Conservation (phyloP, 179 eudicot genomes). For the Beta lomatogona region DNA sequence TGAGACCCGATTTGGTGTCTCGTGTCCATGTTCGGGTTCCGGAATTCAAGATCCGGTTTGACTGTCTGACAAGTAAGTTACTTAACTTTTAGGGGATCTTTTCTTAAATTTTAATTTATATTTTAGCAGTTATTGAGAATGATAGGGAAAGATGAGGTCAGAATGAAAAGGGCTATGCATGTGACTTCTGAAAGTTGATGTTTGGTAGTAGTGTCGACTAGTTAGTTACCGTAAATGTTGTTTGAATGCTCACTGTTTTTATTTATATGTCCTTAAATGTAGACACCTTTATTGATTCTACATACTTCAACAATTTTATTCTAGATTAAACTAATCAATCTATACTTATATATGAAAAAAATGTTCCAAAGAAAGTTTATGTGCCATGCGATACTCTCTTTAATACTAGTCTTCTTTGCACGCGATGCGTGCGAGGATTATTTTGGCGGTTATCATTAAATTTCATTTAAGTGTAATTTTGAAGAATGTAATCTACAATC, state of each 20-base stretch:
- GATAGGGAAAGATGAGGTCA: conserved; percentile 2
- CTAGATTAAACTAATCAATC: no score
- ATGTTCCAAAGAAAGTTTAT: no score
- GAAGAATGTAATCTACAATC: no score
- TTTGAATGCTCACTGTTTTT: neutral
- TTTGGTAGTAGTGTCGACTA: conserved; percentile 7
- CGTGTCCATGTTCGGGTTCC: conserved; percentile 4
- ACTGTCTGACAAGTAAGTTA: conserved; percentile 22
- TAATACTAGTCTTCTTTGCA: no score
- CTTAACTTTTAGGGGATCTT: neutral
- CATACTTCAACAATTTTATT: no score
- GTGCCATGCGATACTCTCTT: no score
- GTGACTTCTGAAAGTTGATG: conserved; percentile 27
- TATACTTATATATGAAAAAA: no score
- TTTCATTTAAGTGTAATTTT: no score
- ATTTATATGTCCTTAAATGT: neutral
- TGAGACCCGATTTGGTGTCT: neutral
- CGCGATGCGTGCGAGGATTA: no score
- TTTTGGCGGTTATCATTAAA: no score
- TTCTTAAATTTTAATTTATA: neutral
- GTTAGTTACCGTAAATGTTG: neutral
- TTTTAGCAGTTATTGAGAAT: neutral
- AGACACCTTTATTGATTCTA: neutral
- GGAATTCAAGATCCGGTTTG: conserved; percentile 12
- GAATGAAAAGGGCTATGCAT: conserved; percentile 19